A percentile compares a stretch with the other conserved stretches of the same genome.
These are phyloP conservation scores for Aspergillus bertholletiae DNA, from an alignment of 495 filamentous ascomycete genomes.

Conservation along the genomic window DNA sequence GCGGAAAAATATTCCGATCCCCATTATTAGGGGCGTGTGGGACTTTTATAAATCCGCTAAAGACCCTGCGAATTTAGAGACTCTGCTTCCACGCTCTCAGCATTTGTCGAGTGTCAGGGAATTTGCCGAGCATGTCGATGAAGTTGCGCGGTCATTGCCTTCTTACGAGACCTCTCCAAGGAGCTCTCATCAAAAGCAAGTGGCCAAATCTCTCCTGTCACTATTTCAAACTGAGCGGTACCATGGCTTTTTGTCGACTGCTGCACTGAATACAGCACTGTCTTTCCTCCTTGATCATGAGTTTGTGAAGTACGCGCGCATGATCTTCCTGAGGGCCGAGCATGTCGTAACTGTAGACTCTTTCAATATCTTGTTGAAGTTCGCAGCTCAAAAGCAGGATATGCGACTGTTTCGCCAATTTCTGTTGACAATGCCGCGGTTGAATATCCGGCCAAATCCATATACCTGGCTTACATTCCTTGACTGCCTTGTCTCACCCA, in stretches of 20 bases:
- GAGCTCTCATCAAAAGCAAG: constrained; percentile 6
- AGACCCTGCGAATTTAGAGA: constrained; percentile 7
- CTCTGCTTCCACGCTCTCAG: constrained; percentile 6
- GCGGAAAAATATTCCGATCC: constrained; percentile 15
- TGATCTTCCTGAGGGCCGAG: constrained; percentile 27
- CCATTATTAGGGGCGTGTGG: constrained; percentile 36
- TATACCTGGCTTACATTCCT: constrained; percentile 45
- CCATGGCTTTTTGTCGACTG: constrained; percentile 30
- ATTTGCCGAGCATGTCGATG: constrained; percentile 33
- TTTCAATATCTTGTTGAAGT: constrained; percentile 42
- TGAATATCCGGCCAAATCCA: constrained; percentile 34
- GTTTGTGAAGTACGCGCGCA: constrained; percentile 22
- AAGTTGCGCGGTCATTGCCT: constrained; percentile 18
- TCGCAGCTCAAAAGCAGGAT: constrained; percentile 34
- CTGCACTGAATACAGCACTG: constrained; percentile 39
- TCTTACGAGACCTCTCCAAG: not conserved
- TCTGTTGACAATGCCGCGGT: constrained; percentile 29
- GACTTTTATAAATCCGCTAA: not conserved
- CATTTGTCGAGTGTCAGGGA: constrained; percentile 23
- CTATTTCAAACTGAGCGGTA: constrained; percentile 24
- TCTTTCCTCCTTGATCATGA: constrained; percentile 32
- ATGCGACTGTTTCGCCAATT: constrained; percentile 26
- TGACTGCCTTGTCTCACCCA: constrained; percentile 26
- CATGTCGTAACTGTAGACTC: constrained; percentile 38
- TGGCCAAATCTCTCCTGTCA: constrained; percentile 15